A percentile compares a stretch with the other conserved stretches of the same genome.
These are phyloP conservation scores for Populus pruinosa DNA, from an alignment of 345 rosid species.

Conservation along the genomic window DNA sequence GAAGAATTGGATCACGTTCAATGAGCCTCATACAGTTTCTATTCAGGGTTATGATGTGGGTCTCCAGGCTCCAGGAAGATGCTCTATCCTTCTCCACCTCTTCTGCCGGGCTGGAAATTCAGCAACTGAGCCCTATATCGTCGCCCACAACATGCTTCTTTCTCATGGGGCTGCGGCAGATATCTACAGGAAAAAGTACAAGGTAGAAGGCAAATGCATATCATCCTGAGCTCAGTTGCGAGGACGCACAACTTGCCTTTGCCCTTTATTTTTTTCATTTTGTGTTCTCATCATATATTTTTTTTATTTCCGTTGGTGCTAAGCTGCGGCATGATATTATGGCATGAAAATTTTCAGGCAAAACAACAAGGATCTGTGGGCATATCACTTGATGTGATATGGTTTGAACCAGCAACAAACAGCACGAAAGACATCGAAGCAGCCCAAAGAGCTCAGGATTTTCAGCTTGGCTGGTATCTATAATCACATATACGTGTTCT, in stretches of 20 bases:
- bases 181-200: slow-evolving; percentile 66
- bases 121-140: slow-evolving; percentile 88
- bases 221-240: neutral
- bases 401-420: slow-evolving; percentile 69
- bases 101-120: slow-evolving; percentile 78
- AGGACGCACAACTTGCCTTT: neutral
- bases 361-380: slow-evolving; percentile 77
- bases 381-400: slow-evolving; percentile 67
- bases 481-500: neutral
- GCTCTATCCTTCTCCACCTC: slow-evolving; percentile 58
- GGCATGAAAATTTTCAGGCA: slow-evolving; percentile 31
- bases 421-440: slow-evolving; percentile 63
- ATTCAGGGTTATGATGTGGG: slow-evolving; percentile 91
- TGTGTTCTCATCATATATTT: neutral
- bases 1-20: slow-evolving; percentile 88
- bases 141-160: slow-evolving; percentile 71
- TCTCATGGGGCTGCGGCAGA: slow-evolving; percentile 61
- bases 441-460: slow-evolving; percentile 90
- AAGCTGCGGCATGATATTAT: neutral
- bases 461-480: slow-evolving; percentile 94
- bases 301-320: neutral
- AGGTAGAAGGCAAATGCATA: slow-evolving; percentile 34
- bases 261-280: neutral
- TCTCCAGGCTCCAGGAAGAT: slow-evolving; percentile 83
- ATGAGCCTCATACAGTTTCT: slow-evolving; percentile 82